Conservation (phyloP, 1,139 yeast species). For the Blastobotrys petasosporus region DNA sequence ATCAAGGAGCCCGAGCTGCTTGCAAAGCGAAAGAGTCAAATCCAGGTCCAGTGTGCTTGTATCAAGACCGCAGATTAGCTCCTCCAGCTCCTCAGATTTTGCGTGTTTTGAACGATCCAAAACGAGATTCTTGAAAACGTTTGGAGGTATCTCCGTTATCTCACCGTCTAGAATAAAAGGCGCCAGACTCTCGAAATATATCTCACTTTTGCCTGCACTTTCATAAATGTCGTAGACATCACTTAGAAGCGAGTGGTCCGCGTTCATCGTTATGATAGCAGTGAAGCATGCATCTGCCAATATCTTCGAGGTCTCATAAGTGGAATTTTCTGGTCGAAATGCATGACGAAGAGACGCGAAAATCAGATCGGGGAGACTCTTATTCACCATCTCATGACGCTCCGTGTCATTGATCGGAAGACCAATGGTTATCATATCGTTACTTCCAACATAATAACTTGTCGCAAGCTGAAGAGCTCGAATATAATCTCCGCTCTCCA, state of each 20-base stretch:
- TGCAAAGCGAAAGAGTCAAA: slow-evolving; percentile 56
- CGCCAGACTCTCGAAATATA: slow-evolving; percentile 49
- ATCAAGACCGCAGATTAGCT: slow-evolving; percentile 61
- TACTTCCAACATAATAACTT: slow-evolving; percentile 47
- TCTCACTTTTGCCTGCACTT: slow-evolving; percentile 26
- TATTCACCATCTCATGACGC: slow-evolving; percentile 47
- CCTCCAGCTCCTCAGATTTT: slow-evolving; percentile 50
- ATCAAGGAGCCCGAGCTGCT: slow-evolving; percentile 48
- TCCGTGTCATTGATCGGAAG: slow-evolving; percentile 44
- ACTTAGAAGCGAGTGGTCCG: slow-evolving; percentile 39
- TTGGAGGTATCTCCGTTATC: slow-evolving; percentile 52
- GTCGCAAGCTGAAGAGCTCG: slow-evolving; percentile 53
- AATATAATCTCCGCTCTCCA: slow-evolving; percentile 46
- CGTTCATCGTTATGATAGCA: slow-evolving; percentile 38
- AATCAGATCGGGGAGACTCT: slow-evolving; percentile 53
- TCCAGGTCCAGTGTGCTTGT: slow-evolving; percentile 67
- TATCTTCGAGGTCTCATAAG: neutral
- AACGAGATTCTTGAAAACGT: slow-evolving; percentile 55
- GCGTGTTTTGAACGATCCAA: slow-evolving; percentile 39
- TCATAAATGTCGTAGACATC: slow-evolving; percentile 46
- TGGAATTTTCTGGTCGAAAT: slow-evolving; percentile 25
- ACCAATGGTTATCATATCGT: slow-evolving; percentile 43
- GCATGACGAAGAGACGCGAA: slow-evolving; percentile 45
- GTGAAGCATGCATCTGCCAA: slow-evolving; percentile 37
- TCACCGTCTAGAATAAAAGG: slow-evolving; percentile 44